These are phyloP conservation scores for Sphagnum tenellum DNA, from an alignment of 225 moss, liverwort and hornwort genomes.

Conservation along the genomic window DNA sequence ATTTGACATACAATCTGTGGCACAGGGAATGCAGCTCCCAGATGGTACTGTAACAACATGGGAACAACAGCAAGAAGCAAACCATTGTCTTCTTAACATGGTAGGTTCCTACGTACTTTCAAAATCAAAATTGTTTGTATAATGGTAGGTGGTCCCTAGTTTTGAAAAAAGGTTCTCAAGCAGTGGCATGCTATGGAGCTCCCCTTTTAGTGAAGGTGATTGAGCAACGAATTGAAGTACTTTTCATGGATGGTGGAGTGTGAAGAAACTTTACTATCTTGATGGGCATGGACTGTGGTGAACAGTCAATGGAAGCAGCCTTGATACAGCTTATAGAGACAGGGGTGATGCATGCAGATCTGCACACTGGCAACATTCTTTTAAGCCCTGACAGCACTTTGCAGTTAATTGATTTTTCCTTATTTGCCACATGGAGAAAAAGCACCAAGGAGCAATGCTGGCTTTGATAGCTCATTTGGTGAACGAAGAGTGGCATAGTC, in stretches of 20 bases:
- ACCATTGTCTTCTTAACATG: slow-evolving; percentile 61
- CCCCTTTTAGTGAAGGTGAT: no score
- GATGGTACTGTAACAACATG: slow-evolving; percentile 37
- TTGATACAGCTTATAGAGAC: slow-evolving; percentile 88
- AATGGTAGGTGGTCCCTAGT: no score
- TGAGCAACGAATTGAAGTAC: no score
- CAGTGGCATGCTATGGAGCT: no score
- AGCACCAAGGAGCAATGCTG: slow-evolving; percentile 86
- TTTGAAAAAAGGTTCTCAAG: no score
- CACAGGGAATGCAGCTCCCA: slow-evolving; percentile 38
- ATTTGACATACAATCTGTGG: slow-evolving; percentile 55
- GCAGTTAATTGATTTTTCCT: slow-evolving; percentile 87
- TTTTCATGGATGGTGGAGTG: no score
- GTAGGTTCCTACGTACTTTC: slow-evolving; percentile 10
- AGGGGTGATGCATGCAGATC: slow-evolving; percentile 95
- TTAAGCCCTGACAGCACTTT: slow-evolving; percentile 61
- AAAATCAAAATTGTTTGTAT: no score
- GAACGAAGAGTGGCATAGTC: slow-evolving; percentile 91
- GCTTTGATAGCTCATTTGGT: slow-evolving; percentile 93
- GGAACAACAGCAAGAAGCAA: slow-evolving; percentile 60
- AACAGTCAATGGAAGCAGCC: slow-evolving; percentile 72
- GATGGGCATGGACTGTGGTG: no score
- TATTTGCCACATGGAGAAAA: slow-evolving; percentile 59
- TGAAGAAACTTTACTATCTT: no score
- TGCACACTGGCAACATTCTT: slow-evolving; percentile 86